Evolutionary conservation across 495 filamentous ascomycete genomes (phyloP).

Genomic region (Penicillium simplicissimum): DNA sequence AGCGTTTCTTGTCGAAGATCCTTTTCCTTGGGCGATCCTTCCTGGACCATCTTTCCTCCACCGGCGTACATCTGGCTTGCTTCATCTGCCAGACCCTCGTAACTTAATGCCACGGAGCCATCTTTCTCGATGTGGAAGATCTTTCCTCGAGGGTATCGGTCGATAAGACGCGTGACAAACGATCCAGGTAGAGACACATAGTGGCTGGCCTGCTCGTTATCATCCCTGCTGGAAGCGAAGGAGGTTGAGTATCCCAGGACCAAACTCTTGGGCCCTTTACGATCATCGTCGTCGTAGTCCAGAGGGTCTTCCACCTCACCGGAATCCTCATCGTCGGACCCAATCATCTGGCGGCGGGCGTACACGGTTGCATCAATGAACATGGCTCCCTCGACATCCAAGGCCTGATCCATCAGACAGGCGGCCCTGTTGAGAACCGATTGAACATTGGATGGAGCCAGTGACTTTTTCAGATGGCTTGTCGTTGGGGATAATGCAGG

Average conservation of each 20-base stretch:
- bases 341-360: slow-evolving; percentile 24
- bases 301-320: slow-evolving; percentile 3
- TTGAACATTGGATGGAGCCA: slow-evolving; percentile 26
- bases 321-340: slow-evolving; percentile 3
- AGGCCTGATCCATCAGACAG: slow-evolving; percentile 27
- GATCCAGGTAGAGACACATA: slow-evolving; percentile 36
- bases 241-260: slow-evolving; percentile 27
- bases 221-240: slow-evolving; percentile 13
- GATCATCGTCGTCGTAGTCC: slow-evolving; percentile 3
- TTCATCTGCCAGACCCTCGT: slow-evolving; percentile 30
- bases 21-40: slow-evolving; percentile 13
- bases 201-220: slow-evolving; percentile 15
- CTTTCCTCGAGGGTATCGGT: slow-evolving; percentile 55
- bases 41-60: background rate
- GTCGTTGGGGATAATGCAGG: slow-evolving; percentile 26
- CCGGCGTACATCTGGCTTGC: slow-evolving; percentile 12
- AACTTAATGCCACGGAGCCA: slow-evolving; percentile 29
- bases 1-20: slow-evolving; percentile 26
- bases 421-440: slow-evolving; percentile 24
- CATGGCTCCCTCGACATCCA: slow-evolving; percentile 30
- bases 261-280: slow-evolving; percentile 19
- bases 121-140: slow-evolving; percentile 58
- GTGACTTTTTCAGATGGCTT: slow-evolving; percentile 22
- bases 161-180: slow-evolving; percentile 48
- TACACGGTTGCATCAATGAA: slow-evolving; percentile 31